Base-by-base conservation (phyloP, 345 rosid species). In the Euphorbia lathyris region DNA sequence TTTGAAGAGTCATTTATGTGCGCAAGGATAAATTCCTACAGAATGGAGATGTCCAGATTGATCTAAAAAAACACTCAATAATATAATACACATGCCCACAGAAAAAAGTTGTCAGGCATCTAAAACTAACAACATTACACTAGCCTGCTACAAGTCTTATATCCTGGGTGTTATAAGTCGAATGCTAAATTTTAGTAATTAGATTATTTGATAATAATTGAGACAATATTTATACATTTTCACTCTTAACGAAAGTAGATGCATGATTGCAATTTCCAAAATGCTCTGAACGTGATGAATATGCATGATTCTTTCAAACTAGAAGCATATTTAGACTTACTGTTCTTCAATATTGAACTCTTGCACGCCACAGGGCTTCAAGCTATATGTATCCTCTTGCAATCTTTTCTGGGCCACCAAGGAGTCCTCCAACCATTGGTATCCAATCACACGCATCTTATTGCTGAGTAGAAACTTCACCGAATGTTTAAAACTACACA, bases 381-480 rank as follows among this genome's bases (percentile, higher is more conserved):
- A 79, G 79, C 70, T 81, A 77, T 92, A 88, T 2, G 73, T 40
- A 47, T 84, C 89, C 80, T 92, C 97, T n/a, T 69, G 76, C 80
- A 88, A 61, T 76, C 83, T 87, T 60, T 83, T 69, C 73, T 82
- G 87, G 63, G 64, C 75, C 71, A 80, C 82, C 80, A 88, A 69
- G 74, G 90, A 88, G 59, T 88, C 85, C 48, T 88, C 97, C 79
- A 95, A 75, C 99, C 99, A 95, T 62, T 81, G 86, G 58, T 78
- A 83, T 69, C 78, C 74, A 72, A 95, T 85, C 70, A 92, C 86
- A 74, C 75, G 80, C 70, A 87, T 83, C 71, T 67, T 87, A 76
- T 76, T 86, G 57, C 71, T 40, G 23, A 90, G 65, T 70, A 68
- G 72, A 59, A 58, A 76, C 76, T 84, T 88, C 76, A 83, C 96